phyloP scores from a whole-genome alignment of 371 early-diverging fungal species.

The Mortierella sp. region DNA sequence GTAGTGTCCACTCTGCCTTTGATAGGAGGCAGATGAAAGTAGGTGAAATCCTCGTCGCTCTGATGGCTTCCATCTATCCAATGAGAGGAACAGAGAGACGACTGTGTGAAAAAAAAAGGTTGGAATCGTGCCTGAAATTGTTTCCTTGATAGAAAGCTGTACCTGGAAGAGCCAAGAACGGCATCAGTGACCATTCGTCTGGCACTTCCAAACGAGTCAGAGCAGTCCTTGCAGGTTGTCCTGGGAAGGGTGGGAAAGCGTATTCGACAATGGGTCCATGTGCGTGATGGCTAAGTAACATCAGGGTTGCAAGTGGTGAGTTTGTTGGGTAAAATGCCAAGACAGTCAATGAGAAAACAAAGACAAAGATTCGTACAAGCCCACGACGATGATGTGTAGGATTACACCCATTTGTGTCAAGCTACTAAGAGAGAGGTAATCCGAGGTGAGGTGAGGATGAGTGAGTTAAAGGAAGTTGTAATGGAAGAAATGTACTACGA shows the following conservation, averaged over 20 bases:
- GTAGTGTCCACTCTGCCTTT: conserved; percentile 71
- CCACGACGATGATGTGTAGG: conserved; percentile 55
- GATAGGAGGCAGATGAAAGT: conserved; percentile 88
- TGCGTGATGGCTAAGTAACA: conserved; percentile 64
- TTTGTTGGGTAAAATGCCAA: not conserved
- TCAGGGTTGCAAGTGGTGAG: not conserved
- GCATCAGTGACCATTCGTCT: conserved; percentile 84
- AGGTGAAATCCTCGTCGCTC: conserved; percentile 86
- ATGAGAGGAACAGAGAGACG: no score
- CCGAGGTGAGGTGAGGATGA: not conserved
- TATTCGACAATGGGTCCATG: conserved; percentile 80
- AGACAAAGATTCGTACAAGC: conserved; percentile 33
- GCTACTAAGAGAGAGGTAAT: not conserved
- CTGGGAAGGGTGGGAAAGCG: conserved; percentile 79
- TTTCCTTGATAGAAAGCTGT: conserved; percentile 7
- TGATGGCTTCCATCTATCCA: conserved; percentile 85
- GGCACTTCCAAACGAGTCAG: conserved; percentile 74
- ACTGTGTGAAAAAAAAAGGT: not conserved
- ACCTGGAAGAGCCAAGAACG: conserved; percentile 79
- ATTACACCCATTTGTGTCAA: conserved; percentile 39
- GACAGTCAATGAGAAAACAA: not conserved
- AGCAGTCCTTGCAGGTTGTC: conserved; percentile 54
- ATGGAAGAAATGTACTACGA: no score
- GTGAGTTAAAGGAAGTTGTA: no score
- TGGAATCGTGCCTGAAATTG: not conserved